These are phyloP conservation scores for Chlamydomonas asymmetrica DNA, from an alignment of 139 green algal genomes.

Conservation along the genomic window DNA sequence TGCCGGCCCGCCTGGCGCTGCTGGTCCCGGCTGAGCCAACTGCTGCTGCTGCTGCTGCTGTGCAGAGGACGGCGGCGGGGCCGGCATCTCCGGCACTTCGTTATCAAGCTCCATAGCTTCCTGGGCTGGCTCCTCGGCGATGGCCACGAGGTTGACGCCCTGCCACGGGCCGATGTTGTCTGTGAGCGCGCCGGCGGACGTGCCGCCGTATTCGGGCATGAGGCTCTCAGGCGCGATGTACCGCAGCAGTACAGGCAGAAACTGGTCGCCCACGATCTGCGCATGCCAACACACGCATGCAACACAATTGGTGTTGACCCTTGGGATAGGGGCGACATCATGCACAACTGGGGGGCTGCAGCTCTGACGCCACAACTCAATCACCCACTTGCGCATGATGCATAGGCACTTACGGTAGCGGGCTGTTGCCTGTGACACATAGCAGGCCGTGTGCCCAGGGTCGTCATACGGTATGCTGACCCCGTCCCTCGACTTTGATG, in stretches of 20 bases:
- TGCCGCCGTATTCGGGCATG: constrained; percentile 31
- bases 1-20: too few relatives aligned
- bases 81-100: neutral
- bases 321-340: constrained; percentile 5
- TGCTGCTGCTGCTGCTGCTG: neutral
- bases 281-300: constrained; percentile 13
- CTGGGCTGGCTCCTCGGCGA: neutral
- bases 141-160: neutral
- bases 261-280: constrained; percentile 36
- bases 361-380: too few relatives aligned
- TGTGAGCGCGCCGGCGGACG: neutral
- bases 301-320: neutral
- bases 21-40: neutral
- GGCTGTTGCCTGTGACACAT: too few relatives aligned
- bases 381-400: too few relatives aligned
- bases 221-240: constrained; percentile 34
- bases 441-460: too few relatives aligned
- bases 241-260: constrained; percentile 13
- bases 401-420: too few relatives aligned
- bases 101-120: neutral
- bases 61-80: too few relatives aligned
- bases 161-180: constrained; percentile 30
- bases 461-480: too few relatives aligned
- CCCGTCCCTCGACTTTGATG: too few relatives aligned
- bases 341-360: neutral